Evolutionary conservation across 2,329 filamentous ascomycete species (phyloP), one percentile per base, ranked within the genome.

Genomic region (Alternaria arbusti): DNA sequence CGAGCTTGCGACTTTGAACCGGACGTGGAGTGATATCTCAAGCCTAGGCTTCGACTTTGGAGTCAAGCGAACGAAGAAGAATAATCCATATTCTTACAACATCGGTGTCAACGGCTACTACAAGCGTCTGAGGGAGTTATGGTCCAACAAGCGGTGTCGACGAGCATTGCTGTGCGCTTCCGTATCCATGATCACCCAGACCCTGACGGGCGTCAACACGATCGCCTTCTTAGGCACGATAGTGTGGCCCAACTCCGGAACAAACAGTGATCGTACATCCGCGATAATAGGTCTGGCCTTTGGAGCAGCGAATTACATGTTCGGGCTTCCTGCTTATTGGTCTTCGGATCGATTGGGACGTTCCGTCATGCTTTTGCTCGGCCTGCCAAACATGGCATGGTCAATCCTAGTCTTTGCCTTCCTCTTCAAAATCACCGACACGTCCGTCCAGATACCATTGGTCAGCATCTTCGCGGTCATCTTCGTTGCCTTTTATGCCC

Each of bases 331-430:
- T 17, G 66, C 67, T 22, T 72, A 72, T 30, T 70, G 70, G 70
- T 57, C 70, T 0, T 68, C 70, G 15, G 70, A 72, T 46, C 66
- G 54, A 25, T 50, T 67, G 49, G 70, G 70, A 17, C 65, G 70
- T 15, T 71, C 70, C 3, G 67, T 71, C n/a, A 61, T 73, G 56
- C 64, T 71, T 5, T 59, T 61, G 11, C 23, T 66, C 10, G 70
- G 70, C 5, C 59, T 70, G 7, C 70, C 69, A n/a, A 71, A 71
- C 55, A 73, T 71, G 69, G 69, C 69, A 25, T 69, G 69, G 67
- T 73, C 69, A 1, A 71, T 73, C 58, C 46, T 73, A 12, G 62
- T 71, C 4, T 71, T 73, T 28, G 69, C 69, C 1, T 63, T 73
- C 26, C 30, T 73, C 6, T 71, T 71, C 61, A 59, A 65, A 43